Base-by-base conservation (phyloP, 2,329 filamentous ascomycete genomes). In the Trichoderma sp. region DNA sequence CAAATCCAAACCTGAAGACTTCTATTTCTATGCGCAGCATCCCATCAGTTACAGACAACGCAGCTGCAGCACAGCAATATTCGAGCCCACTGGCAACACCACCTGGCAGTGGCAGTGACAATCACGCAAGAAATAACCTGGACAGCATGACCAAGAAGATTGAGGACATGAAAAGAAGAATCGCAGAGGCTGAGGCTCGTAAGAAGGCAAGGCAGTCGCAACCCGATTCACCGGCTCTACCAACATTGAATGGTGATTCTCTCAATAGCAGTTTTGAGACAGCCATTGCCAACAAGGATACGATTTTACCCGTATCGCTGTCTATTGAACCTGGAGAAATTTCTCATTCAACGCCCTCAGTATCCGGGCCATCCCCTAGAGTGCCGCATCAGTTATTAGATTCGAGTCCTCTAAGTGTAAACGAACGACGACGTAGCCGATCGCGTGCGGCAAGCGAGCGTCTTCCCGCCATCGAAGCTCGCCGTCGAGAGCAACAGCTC, bases 141-240 rank as follows among this genome's bases (percentile, higher is more conserved):
- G 83, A 86, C 62, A 84, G 83, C 53, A 90, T 90, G 83, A 87
- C 89, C 77, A 88, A 87, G 74, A 87, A 89, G 77, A 93, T 93
- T 38, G 88, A 91, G 78, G 86, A 88, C 71, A 88, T 92, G 84
- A 91, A 90, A 80, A 85, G 85, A 41, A 88, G 85, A 77, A 91
- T 91, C 79, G 89, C 89, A 2, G 87, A 90, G 78, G 88, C 88
- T 18, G 89, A 91, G 80, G 89, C 89, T 11, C 88, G 87, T 78
- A 87, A 88, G 79, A 88, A 85, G 78, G 83, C 84, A 64, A 87
- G 85, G 76, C 78, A 76, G 33, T 83, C 81, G 16, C 80, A 77
- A 59, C 81, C 79, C 50, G 78, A 77, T 5, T 85, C 85, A 3
- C 81, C 83, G 6, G 83, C 78, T 38, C 73, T 79, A 4, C 79